Evolutionary conservation across 2,329 filamentous ascomycete genomes (phyloP).

Genomic region (Camillea tinctor): DNA sequence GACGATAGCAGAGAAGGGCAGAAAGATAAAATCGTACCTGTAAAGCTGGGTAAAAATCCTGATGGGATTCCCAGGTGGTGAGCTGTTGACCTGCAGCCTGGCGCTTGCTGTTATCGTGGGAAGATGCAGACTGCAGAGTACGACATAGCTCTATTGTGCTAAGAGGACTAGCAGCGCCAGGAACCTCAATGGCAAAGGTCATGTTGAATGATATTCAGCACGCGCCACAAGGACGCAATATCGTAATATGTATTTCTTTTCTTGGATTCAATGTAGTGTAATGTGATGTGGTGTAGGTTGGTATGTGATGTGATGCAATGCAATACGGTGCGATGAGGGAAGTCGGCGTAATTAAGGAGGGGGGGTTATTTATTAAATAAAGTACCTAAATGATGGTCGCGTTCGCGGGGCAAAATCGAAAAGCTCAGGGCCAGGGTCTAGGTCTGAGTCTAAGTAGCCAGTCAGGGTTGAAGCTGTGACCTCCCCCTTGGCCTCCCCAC

Average conservation of each 20-base stretch:
- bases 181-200: conserved; percentile 73
- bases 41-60: conserved; percentile 65
- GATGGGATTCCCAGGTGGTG: conserved; percentile 66
- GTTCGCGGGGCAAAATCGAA: not conserved
- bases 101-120: conserved; percentile 60
- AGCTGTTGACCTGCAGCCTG: conserved; percentile 71
- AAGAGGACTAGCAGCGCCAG: conserved; percentile 76
- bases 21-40: conserved; percentile 48
- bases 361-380: too few species aligned
- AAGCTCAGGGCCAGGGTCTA: not conserved
- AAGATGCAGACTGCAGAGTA: conserved; percentile 62
- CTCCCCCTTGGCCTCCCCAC: too few species aligned
- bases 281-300: not conserved
- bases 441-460: too few species aligned
- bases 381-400: not conserved
- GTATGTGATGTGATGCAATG: too few species aligned
- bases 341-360: too few species aligned
- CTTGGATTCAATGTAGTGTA: not conserved
- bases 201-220: conserved; percentile 40
- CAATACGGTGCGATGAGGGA: not conserved
- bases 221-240: conserved; percentile 1
- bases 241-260: not conserved
- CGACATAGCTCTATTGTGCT: conserved; percentile 61
- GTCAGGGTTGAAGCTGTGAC: not conserved
- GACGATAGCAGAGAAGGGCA: not conserved